Percentiles rank a stretch among this genome's conserved stretches.
Evolutionary conservation across 495 filamentous ascomycete genomes (phyloP).

Genomic region (Penicillium salamii): DNA sequence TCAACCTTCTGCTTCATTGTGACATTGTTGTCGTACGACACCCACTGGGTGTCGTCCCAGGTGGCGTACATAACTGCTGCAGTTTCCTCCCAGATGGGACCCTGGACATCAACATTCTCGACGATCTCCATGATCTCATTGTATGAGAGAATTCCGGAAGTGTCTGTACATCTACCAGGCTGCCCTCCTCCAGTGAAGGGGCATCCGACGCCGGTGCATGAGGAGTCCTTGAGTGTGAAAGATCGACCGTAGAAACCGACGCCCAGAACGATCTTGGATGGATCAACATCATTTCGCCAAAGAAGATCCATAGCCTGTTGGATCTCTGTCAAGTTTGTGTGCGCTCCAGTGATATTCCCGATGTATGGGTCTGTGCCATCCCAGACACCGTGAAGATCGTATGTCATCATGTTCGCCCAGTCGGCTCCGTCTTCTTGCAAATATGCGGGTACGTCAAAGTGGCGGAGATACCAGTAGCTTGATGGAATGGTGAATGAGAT

Average conservation of each 20-base stretch:
- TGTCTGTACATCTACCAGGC: slow-evolving; percentile 34
- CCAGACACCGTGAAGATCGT: slow-evolving; percentile 44
- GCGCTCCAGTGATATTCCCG: slow-evolving; percentile 19
- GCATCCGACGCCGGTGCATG: slow-evolving; percentile 33
- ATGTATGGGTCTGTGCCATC: slow-evolving; percentile 16
- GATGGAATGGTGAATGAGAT: slow-evolving; percentile 40
- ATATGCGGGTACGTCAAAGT: slow-evolving; percentile 38
- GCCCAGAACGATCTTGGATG: slow-evolving; percentile 38
- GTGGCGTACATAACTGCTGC: slow-evolving; percentile 35
- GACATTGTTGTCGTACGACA: slow-evolving; percentile 35
- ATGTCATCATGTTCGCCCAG: slow-evolving; percentile 52
- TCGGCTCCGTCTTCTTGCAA: slow-evolving; percentile 44
- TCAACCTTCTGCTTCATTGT: slow-evolving; percentile 37
- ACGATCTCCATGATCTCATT: slow-evolving; percentile 24
- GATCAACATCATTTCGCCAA: slow-evolving; percentile 35
- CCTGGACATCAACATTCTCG: no score
- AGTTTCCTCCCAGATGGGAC: background rate
- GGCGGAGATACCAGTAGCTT: slow-evolving; percentile 42
- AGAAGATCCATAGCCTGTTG: slow-evolving; percentile 29
- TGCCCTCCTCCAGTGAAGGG: slow-evolving; percentile 16
- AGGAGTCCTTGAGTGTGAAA: slow-evolving; percentile 34
- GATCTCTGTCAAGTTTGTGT: slow-evolving; percentile 45
- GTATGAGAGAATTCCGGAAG: slow-evolving; percentile 17
- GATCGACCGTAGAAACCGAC: slow-evolving; percentile 41
- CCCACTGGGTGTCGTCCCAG: slow-evolving; percentile 37